A percentile compares a stretch with the other conserved stretches of the same genome.
These are phyloP conservation scores for Stenogyne calaminthoides DNA, from an alignment of 305 asterid genomes.

Conservation along the genomic window DNA sequence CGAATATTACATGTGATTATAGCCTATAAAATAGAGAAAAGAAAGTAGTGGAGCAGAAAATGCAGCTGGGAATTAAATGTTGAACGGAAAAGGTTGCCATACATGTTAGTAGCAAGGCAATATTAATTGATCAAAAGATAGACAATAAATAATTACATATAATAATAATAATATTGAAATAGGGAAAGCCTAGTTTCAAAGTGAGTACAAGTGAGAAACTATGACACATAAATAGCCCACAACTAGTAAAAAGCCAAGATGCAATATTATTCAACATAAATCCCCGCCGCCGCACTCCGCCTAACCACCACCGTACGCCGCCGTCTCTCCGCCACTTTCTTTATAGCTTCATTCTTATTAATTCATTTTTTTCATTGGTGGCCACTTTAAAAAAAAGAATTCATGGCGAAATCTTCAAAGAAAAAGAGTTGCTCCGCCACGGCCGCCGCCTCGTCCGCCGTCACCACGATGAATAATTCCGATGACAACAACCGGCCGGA, in stretches of 20 bases:
- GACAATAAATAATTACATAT: not conserved
- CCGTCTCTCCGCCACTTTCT: slow-evolving; percentile 39
- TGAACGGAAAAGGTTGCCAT: slow-evolving; percentile 38
- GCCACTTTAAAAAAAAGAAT: not conserved
- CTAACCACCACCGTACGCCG: slow-evolving; percentile 28
- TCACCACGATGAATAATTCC: not conserved
- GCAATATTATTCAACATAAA: slow-evolving; percentile 23
- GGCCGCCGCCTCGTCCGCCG: not conserved
- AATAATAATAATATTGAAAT: not conserved
- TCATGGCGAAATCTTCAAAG: slow-evolving; percentile 74
- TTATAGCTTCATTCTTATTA: not conserved
- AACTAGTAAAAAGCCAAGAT: not conserved
- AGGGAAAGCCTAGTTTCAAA: slow-evolving; percentile 31
- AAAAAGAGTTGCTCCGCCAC: slow-evolving; percentile 29
- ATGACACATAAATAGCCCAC: slow-evolving; percentile 28
- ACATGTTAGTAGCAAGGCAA: not conserved
- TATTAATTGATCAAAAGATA: slow-evolving; percentile 4
- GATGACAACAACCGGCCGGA: slow-evolving; percentile 23
- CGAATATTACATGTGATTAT: slow-evolving; percentile 4
- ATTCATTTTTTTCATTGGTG: not conserved
- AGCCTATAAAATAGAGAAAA: slow-evolving; percentile 24
- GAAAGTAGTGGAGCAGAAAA: slow-evolving; percentile 35
- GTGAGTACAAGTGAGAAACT: slow-evolving; percentile 12
- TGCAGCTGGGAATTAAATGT: slow-evolving; percentile 44
- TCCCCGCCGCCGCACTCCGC: slow-evolving; percentile 54